Conservation (phyloP, 129 eudicot genomes). For the Sambucus nigra region DNA sequence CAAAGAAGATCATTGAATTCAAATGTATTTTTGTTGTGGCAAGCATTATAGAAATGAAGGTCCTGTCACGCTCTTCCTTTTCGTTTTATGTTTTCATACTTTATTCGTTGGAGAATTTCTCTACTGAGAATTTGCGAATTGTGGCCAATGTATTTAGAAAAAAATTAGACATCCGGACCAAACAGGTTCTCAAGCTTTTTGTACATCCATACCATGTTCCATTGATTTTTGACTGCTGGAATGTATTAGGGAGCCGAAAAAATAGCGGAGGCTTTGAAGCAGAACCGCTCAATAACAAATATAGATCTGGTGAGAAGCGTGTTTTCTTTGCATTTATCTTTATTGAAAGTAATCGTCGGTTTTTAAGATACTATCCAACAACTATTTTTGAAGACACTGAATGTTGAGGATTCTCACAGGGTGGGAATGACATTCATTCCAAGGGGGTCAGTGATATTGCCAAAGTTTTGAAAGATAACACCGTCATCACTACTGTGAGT, state of each 20-base stretch:
- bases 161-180: no score
- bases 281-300: slow-evolving; percentile 63
- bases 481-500: slow-evolving; percentile 65
- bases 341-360: neutral
- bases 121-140: no score
- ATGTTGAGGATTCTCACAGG: slow-evolving; percentile 35
- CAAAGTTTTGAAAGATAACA: slow-evolving; percentile 76
- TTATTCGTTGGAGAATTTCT: no score
- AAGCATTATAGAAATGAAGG: no score
- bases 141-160: no score
- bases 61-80: no score
- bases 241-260: slow-evolving; percentile 71
- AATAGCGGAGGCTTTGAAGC: slow-evolving; percentile 81
- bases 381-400: neutral
- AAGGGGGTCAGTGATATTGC: slow-evolving; percentile 65
- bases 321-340: neutral
- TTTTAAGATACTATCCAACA: neutral
- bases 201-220: neutral
- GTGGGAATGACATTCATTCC: slow-evolving; percentile 87
- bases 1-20: no score
- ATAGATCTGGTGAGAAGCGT: slow-evolving; percentile 61
- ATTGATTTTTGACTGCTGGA: slow-evolving; percentile 10
- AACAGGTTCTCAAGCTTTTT: no score
- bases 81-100: no score
- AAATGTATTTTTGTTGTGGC: no score